phyloP scores from a whole-genome alignment of 2,329 filamentous ascomycete species.

The Fusarium robinianum region DNA sequence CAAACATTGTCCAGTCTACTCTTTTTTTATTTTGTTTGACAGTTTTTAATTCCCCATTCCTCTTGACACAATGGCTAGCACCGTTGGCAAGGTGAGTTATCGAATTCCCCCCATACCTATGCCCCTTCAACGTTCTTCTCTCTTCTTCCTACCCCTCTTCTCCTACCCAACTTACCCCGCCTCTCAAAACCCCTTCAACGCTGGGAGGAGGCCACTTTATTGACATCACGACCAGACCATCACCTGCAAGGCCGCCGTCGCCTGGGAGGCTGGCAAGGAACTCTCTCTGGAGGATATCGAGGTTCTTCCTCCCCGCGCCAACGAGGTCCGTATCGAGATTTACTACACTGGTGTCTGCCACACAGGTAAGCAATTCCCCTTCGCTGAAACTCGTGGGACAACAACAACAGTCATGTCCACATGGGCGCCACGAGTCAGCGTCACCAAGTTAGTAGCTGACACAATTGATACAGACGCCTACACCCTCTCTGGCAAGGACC shows the following conservation, averaged over 20 bases:
- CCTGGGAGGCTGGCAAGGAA: constrained; percentile 94
- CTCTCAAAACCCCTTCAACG: constrained; percentile 17
- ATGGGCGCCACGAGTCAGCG: background rate
- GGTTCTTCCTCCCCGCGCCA: constrained; percentile 82
- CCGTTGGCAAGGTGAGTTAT: constrained; percentile 55
- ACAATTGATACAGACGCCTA: constrained; percentile 72
- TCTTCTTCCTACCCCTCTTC: constrained; percentile 25
- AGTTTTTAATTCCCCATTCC: constrained; percentile 17
- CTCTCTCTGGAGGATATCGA: constrained; percentile 90
- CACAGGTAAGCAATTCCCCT: constrained; percentile 69
- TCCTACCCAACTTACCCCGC: constrained; percentile 28
- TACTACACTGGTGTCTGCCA: constrained; percentile 99
- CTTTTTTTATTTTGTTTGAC: constrained; percentile 5
- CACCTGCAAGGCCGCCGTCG: constrained; percentile 95
- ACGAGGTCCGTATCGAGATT: constrained; percentile 96
- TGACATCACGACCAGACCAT: constrained; percentile 67
- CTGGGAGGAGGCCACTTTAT: constrained; percentile 10
- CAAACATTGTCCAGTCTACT: background rate
- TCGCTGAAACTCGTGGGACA: too few species aligned
- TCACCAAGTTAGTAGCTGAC: constrained; percentile 14
- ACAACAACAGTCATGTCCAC: background rate
- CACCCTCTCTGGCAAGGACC: constrained; percentile 94
- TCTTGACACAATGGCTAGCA: constrained; percentile 51
- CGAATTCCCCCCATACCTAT: constrained; percentile 4
- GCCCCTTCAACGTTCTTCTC: constrained; percentile 28